Base-by-base conservation (phyloP, 768 basidiomycete species). In the Flagelloscypha sp. region DNA sequence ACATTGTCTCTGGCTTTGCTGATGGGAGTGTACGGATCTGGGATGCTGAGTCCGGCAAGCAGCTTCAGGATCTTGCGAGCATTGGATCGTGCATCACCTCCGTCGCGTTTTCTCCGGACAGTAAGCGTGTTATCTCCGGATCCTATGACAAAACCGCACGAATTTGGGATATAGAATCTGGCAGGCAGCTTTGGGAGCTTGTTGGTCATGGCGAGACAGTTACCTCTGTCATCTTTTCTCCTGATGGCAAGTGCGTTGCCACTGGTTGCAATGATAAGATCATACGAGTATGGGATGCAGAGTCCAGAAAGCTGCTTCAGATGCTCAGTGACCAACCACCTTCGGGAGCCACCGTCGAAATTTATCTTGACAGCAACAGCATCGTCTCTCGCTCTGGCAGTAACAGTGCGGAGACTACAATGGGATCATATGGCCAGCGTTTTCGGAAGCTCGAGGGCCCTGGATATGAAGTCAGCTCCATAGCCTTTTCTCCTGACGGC, bases 191-290 rank as follows among this genome's bases (percentile, higher is more conserved):
- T 16, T 24, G 18, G 18, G 20, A 37, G 8, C 13, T 46, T 25
- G 5, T 22, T 12, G 42, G 42, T 3, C 43, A 44, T 28, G 33
- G 15, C 12, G 19, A 13, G 16, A 5, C 11, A 2, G 36, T 44
- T 16, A 2, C 2, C 0, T 44, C 42, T 9, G 27, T 42, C 7
- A 16, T 42, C 4, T 38, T 43, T 28, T 43, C 44, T 5, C 37
- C 31, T n/a, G 36, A 44, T 24, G 61, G 61, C 3, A 54, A 52
- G 25, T 50, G 58, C 30, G 49, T 74, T 24, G 63, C 61, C 27
- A 64, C 66, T 12, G 66, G 62, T 2, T 58, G 56, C 18, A 45
- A 59, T n/a, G 66, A 69, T 28, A 17, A 10, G 8, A 35, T 24
- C 7, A 25, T 42, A 1, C 30, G 35, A 12, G 2, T 49, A 8